Conservation (phyloP, 2,329 filamentous ascomycete species). For the Paraphoma sp. region DNA sequence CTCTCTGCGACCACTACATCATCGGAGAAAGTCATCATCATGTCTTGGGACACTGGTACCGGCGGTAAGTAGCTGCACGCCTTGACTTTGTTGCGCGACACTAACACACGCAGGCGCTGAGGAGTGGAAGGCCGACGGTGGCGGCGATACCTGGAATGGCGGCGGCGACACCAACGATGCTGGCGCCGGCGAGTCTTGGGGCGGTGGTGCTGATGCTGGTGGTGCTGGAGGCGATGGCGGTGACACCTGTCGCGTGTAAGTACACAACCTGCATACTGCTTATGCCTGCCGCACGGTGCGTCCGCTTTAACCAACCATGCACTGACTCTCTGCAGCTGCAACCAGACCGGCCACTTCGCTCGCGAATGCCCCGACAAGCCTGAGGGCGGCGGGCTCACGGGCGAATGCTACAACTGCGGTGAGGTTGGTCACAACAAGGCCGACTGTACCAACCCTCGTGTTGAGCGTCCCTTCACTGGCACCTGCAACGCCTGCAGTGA, state of each 20-base stretch:
- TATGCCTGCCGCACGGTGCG: neutral
- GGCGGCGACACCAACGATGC: conserved; percentile 8
- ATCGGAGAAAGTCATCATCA: conserved; percentile 8
- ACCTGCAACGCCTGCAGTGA: conserved; percentile 65
- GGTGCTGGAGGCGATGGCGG: conserved; percentile 35
- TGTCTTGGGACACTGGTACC: conserved; percentile 29
- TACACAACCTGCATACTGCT: conserved; percentile 5
- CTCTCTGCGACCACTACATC: neutral
- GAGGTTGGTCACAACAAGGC: conserved; percentile 67
- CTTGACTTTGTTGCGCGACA: conserved; percentile 5
- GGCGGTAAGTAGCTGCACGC: conserved; percentile 13
- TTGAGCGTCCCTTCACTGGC: conserved; percentile 60
- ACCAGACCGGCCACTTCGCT: conserved; percentile 53
- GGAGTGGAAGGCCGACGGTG: conserved; percentile 16
- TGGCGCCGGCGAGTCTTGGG: conserved; percentile 25
- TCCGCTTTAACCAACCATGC: neutral
- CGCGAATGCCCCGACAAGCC: conserved; percentile 57
- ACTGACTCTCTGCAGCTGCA: conserved; percentile 50
- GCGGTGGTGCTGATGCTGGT: conserved; percentile 14
- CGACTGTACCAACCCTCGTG: conserved; percentile 65
- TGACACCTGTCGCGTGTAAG: conserved; percentile 51
- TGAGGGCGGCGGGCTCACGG: conserved; percentile 43
- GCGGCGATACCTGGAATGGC: conserved; percentile 14
- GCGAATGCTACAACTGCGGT: conserved; percentile 67
- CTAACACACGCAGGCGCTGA: conserved; percentile 19